Base-by-base conservation (phyloP, 768 basidiomycete genomes). In the Pleurotus giganteus region DNA sequence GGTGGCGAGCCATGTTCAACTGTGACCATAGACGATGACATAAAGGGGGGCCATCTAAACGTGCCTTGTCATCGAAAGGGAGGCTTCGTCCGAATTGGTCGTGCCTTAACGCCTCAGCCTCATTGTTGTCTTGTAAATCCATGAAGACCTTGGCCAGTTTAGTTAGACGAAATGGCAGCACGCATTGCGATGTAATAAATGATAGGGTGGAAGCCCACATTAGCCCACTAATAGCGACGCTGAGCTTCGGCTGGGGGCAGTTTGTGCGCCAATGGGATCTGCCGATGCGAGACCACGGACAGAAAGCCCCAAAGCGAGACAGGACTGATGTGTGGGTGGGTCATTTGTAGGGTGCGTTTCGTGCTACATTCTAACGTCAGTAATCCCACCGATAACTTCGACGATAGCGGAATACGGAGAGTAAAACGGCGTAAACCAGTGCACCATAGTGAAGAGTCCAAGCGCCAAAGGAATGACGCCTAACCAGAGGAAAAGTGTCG, bases 331-430 rank as follows among this genome's bases (percentile, higher is more conserved):
- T 41, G 19, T 6, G 17, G 15, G 39, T 41, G 8, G 7, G 6
- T 41, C 12, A n/a, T 6, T 5, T 5, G 15, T 41, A 41, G 12
- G 21, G 9, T 15, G n/a, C 41, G 13, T 43, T 43, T 21, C 41
- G 41, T 43, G 41, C 13, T 15, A 13, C 44, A 45, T 45, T 45
- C 26, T 45, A 28, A 27, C 44, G 44, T 45, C 44, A 45, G 44
- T 3, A 45, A 26, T 23, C 6, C 39, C 15, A 17, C 19, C 44
- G 21, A 41, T 41, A 7, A 19, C 39, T 13, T 13, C 31, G 31
- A 32, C 13, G 31, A 32, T 6, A 13, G 13, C 13, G 31, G 31
- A 32, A 6, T 6, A 32, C n/a, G n/a, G n/a, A n/a, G n/a, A n/a
- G n/a, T n/a, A 32, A 32, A 32, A 32, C 13, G 31, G 31, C 13